phyloP scores from a whole-genome alignment of 176 grass and related monocot species.

The Guadua angustifolia region DNA sequence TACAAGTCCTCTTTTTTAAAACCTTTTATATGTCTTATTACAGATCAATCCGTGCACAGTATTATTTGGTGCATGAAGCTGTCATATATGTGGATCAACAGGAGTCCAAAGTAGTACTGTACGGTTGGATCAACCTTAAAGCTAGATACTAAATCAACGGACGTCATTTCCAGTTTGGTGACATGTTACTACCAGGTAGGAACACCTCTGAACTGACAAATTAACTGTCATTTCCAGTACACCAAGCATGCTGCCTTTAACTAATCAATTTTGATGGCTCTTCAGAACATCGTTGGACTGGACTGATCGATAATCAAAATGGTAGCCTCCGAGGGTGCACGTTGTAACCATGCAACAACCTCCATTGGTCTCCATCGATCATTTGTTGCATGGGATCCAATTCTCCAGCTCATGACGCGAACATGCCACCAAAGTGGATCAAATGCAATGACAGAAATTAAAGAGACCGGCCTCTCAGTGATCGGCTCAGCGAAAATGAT shows the following conservation, averaged over 20 bases:
- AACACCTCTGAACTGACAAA: not conserved
- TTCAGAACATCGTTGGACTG: not conserved
- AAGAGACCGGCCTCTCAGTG: no score
- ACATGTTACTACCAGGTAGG: not conserved
- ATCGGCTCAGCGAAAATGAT: no score
- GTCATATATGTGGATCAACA: not conserved
- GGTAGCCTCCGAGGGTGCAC: not conserved
- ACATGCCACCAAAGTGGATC: slow-evolving; percentile 12
- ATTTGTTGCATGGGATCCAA: not conserved
- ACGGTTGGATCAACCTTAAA: not conserved
- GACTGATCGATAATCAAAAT: not conserved
- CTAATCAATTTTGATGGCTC: not conserved
- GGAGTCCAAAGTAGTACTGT: not conserved
- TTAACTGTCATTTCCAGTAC: not conserved
- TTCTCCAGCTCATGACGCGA: not conserved
- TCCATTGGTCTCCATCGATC: not conserved
- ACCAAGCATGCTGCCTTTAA: not conserved
- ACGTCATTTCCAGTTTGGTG: not conserved
- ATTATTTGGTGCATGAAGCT: not conserved
- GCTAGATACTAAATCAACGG: not conserved
- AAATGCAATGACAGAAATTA: not conserved
- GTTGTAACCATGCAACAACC: not conserved
- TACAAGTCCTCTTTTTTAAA: not conserved
- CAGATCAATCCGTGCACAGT: not conserved
- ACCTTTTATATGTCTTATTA: not conserved